Percentiles rank a stretch among this genome's conserved stretches.
phyloP scores from a whole-genome alignment of 805 yeast species.

The Gaillardinia entomophila region DNA sequence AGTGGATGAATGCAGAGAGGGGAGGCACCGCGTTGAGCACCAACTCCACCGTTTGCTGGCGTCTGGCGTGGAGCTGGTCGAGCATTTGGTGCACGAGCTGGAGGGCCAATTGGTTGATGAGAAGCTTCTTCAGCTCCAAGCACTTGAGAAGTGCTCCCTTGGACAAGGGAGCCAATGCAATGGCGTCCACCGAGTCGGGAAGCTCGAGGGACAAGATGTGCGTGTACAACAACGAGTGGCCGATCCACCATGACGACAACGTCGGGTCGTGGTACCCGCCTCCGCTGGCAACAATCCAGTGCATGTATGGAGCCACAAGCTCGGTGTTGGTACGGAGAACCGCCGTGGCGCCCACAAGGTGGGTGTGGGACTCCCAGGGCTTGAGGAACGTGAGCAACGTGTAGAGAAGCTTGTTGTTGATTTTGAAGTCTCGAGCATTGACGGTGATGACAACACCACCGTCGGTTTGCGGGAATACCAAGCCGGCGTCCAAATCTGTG shows the following conservation, averaged over 20 bases:
- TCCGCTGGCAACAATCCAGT: conserved; percentile 46
- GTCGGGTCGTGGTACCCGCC: conserved; percentile 77
- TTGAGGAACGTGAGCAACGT: conserved; percentile 59
- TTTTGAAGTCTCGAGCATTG: conserved; percentile 48
- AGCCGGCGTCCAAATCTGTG: conserved; percentile 45
- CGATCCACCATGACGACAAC: conserved; percentile 76
- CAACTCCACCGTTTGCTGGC: conserved; percentile 21
- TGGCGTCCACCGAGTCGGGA: conserved; percentile 48
- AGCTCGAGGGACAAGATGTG: conserved; percentile 54
- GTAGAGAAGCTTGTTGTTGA: conserved; percentile 64
- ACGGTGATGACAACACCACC: conserved; percentile 40
- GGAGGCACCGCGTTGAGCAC: conserved; percentile 44
- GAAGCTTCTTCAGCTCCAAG: conserved; percentile 31
- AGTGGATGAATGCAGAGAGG: conserved; percentile 35
- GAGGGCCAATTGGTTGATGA: conserved; percentile 59
- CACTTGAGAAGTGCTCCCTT: conserved; percentile 54
- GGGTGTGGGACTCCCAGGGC: conserved; percentile 74
- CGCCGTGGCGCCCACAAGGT: conserved; percentile 47
- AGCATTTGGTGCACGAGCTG: conserved; percentile 49
- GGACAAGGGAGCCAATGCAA: conserved; percentile 62
- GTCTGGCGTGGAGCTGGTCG: neutral
- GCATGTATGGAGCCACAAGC: conserved; percentile 64
- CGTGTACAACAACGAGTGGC: conserved; percentile 58
- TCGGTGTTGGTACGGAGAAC: conserved; percentile 59
- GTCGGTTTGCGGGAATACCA: conserved; percentile 25